Evolutionary conservation across 176 grass and related monocot species (phyloP).

Genomic region (Aegilops tauschii): DNA sequence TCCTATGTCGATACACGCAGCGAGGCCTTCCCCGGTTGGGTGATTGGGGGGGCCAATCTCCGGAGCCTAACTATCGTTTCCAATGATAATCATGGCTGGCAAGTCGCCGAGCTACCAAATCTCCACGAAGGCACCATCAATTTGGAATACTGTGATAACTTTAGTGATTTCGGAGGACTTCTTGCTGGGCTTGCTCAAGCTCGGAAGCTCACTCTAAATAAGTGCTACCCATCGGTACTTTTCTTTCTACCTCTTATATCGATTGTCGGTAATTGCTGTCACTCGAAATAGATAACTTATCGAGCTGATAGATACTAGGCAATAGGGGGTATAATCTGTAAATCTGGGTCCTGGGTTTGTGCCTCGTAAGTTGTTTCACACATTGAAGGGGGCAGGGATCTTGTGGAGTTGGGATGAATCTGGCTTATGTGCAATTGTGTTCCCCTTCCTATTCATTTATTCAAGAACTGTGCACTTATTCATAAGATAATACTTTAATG

Average conservation of each 20-base stretch:
- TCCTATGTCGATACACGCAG: not conserved
- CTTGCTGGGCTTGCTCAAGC: not conserved
- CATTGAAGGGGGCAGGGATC: too few species aligned
- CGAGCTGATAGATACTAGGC: not conserved
- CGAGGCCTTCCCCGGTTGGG: not conserved
- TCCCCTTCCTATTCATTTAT: too few species aligned
- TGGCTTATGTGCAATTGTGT: too few species aligned
- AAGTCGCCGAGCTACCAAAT: not conserved
- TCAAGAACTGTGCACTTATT: too few species aligned
- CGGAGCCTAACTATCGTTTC: not conserved
- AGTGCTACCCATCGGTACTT: not conserved
- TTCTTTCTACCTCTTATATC: not conserved
- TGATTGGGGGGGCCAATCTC: not conserved
- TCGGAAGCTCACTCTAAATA: not conserved
- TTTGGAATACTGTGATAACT: not conserved
- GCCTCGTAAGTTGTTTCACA: too few species aligned
- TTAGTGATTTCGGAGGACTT: not conserved
- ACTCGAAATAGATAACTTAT: not conserved
- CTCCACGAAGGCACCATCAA: not conserved
- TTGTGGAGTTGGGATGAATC: too few species aligned
- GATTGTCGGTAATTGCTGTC: not conserved
- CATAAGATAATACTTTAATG: too few species aligned
- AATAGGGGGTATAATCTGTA: not conserved
- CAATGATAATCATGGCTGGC: not conserved
- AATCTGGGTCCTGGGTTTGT: not conserved